Conservation (phyloP, 148 eudicot genomes). For the Gaultheria prostrata region DNA sequence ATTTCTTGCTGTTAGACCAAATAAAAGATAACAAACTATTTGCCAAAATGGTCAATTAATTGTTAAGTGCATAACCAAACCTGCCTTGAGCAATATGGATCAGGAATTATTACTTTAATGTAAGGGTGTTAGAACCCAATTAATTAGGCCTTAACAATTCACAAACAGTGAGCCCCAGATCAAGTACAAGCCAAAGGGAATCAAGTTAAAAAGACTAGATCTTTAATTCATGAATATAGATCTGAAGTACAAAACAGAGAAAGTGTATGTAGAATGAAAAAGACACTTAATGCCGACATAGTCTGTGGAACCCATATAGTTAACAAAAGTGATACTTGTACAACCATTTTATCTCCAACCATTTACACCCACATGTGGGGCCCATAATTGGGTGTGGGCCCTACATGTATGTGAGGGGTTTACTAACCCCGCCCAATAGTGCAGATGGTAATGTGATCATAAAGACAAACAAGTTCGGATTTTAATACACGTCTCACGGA, state of each 20-base stretch:
- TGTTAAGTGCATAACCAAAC: neutral
- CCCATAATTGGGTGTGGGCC: too few relatives aligned
- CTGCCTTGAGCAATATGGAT: neutral
- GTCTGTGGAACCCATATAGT: neutral
- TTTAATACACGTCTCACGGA: too few relatives aligned
- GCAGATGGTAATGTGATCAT: too few relatives aligned
- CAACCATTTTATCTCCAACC: too few relatives aligned
- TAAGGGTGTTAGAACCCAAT: neutral
- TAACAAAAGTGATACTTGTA: too few relatives aligned
- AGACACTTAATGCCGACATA: neutral
- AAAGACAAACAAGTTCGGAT: too few relatives aligned
- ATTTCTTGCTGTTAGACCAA: neutral
- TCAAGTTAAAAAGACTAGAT: neutral
- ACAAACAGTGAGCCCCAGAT: neutral
- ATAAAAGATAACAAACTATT: neutral
- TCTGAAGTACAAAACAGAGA: conserved; percentile 11
- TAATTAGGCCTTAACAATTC: neutral
- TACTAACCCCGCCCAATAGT: too few relatives aligned
- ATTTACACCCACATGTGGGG: too few relatives aligned
- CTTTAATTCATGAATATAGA: conserved; percentile 6
- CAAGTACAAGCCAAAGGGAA: neutral
- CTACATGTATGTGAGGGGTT: too few relatives aligned
- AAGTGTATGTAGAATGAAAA: neutral
- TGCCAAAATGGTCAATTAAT: neutral
- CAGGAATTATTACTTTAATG: neutral